Evolutionary conservation across 2,329 filamentous ascomycete species (phyloP), one percentile per base, ranked within the genome.

Genomic region (Juglanconis sp.): DNA sequence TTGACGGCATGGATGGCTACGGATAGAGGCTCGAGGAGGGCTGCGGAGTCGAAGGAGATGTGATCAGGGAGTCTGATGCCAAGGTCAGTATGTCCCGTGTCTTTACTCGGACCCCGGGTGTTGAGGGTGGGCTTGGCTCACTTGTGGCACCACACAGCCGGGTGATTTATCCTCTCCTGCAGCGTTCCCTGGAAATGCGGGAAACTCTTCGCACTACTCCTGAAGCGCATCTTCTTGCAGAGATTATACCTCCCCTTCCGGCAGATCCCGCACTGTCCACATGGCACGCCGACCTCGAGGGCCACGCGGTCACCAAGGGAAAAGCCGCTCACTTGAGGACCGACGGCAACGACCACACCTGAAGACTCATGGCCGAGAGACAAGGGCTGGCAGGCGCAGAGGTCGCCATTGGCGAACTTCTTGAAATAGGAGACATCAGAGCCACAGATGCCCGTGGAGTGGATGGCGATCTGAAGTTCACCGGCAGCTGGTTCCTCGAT

Each of bases 371-470:
- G 83, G n/a, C 84, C 84, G 3, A 89, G 79, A 5, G 85, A 87
- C 36, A 90, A 75, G 34, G 87, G 87, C 63, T 82, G 80, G 65
- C 84, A 86, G 51, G 85, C 86, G 66, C 86, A 87, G 54, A 90
- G 80, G 71, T 88, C 86, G 50, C 87, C 87, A 68, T 90, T 90
- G 73, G 86, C 85, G 69, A 88, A 89, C 68, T 88, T 88, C 71
- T 84, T 88, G 77, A 88, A 90, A 73, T 90, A 90, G 56, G 85
- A 85, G 57, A 89, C 82, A 72, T 90, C 87, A 7, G 86, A 89
- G 59, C 87, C 87, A 71, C 87, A 90, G 67, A 90, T 86, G 42
- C 87, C 87, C 31, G 87, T 89, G 6, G 83, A 81, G 67, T 82
- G 83, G 71, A 90, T 79, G 66, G 84, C 79, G 67, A 89, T 80